Conservation (phyloP, 495 filamentous ascomycete genomes). For the Pyrenula aspistea region DNA sequence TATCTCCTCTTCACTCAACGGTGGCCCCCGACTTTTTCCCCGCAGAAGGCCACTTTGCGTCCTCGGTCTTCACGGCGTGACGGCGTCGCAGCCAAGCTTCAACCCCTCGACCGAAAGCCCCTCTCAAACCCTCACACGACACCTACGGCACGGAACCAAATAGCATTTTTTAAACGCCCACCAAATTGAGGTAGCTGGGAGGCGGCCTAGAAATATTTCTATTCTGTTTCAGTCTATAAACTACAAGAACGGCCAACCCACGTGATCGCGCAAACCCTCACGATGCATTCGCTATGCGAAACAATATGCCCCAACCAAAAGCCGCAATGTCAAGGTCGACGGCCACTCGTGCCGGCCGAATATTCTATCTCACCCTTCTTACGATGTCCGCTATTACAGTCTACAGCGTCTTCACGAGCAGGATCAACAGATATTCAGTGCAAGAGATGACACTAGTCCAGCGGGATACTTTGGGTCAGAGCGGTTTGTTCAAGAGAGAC, state of each 20-base stretch:
- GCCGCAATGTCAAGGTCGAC: constrained; percentile 3
- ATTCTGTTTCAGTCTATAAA: no score
- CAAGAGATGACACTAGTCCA: constrained; percentile 4
- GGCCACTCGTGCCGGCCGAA: constrained; percentile 14
- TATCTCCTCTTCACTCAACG: no score
- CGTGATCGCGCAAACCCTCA: not conserved
- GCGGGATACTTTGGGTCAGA: not conserved
- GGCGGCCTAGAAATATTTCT: no score
- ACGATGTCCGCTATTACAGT: constrained; percentile 17
- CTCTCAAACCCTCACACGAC: not conserved
- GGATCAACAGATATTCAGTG: not conserved
- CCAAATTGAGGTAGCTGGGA: no score
- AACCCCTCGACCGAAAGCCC: not conserved
- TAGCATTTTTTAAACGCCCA: not conserved
- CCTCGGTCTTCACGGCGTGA: not conserved
- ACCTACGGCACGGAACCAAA: not conserved
- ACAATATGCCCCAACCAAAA: not conserved
- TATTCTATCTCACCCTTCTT: constrained; percentile 23
- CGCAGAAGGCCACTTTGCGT: not conserved
- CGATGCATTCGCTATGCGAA: not conserved
- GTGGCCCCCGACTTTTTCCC: not conserved
- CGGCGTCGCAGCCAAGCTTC: not conserved
- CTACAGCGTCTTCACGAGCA: constrained; percentile 10
- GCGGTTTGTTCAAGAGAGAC: constrained; percentile 11
- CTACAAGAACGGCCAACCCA: not conserved